Evolutionary conservation across 2,329 filamentous ascomycete genomes (phyloP).

Genomic region (Fonsecaea nubica): DNA sequence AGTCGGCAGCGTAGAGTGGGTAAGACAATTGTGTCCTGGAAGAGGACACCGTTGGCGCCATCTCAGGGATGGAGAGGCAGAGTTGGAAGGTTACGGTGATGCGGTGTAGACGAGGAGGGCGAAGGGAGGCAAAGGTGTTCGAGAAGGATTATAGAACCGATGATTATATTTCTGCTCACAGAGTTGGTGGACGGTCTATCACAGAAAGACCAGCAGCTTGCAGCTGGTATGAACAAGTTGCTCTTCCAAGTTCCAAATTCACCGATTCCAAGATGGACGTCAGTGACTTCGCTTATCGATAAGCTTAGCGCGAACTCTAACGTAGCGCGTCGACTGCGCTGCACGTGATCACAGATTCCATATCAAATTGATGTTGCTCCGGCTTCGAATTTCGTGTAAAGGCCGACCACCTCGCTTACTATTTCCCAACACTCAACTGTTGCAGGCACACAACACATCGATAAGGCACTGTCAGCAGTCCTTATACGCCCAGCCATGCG

Average conservation of each 20-base stretch:
- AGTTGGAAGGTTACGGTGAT: neutral
- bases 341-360: neutral
- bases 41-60: constrained; percentile 34
- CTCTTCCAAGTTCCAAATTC: neutral
- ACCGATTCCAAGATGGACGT: neutral
- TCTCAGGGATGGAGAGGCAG: constrained; percentile 8
- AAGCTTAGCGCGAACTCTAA: constrained; percentile 1
- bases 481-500: constrained; percentile 17
- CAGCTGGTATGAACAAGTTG: neutral
- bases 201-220: neutral
- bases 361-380: neutral
- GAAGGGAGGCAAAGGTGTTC: neutral
- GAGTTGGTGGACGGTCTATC: neutral
- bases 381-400: neutral
- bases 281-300: constrained; percentile 16
- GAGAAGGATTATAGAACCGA: neutral
- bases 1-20: constrained; percentile 85
- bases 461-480: neutral
- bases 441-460: neutral
- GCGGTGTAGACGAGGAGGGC: neutral
- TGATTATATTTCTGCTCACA: neutral
- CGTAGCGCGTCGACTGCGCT: neutral
- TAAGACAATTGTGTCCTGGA: constrained; percentile 66
- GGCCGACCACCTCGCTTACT: neutral
- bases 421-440: neutral